Base-by-base conservation (phyloP, 1,284 basidiomycete species). In the Boletus holoroseus region DNA sequence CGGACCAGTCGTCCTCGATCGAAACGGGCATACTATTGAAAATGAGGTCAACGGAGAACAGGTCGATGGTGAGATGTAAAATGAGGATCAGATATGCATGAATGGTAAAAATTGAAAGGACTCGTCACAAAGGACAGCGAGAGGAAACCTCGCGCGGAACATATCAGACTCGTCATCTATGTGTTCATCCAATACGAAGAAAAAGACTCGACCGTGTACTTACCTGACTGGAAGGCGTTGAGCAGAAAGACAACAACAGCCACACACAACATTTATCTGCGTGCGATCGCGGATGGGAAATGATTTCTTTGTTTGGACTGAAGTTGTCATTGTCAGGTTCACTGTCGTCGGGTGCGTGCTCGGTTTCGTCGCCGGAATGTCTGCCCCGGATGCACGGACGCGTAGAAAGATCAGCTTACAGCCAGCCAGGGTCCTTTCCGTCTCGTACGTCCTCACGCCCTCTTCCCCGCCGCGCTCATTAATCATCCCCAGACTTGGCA, bases 121-220 rank as follows among this genome's bases (percentile, higher is more conserved):
- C 62, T 89, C 88, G 79, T 89, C 88, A 85, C 62, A 55, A 72
- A 65, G 58, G 62, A 61, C 60, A 59, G 59, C 66, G 67, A 62
- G 74, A 78, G 82, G 80, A 81, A 83, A 78, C 83, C 82, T 76
- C 73, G 71, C 63, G 62, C 59, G 60, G 59, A 62, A 63, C 66
- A 60, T 62, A 71, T 91, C 88, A 74, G 88, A 91, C 88, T 91
- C 88, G 88, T 91, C 88, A 91, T 91, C 88, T 89, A 77, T 67
- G 66, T 61, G 65, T 63, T 89, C 88, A 90, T 90, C 88, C 47
- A 30, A 46, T 12, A 4, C n/a, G 9, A 37, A 50, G 48, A 43
- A 57, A 40, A 59, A 37, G 8, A 60, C 49, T 9, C 40, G 38
- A 55, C 27, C 41, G 32, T 47, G 5, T 4, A 50, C 69, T 67